Evolutionary conservation across 2,329 filamentous ascomycete species (phyloP).

Genomic region (Lasiodiplodia hormozganensis): DNA sequence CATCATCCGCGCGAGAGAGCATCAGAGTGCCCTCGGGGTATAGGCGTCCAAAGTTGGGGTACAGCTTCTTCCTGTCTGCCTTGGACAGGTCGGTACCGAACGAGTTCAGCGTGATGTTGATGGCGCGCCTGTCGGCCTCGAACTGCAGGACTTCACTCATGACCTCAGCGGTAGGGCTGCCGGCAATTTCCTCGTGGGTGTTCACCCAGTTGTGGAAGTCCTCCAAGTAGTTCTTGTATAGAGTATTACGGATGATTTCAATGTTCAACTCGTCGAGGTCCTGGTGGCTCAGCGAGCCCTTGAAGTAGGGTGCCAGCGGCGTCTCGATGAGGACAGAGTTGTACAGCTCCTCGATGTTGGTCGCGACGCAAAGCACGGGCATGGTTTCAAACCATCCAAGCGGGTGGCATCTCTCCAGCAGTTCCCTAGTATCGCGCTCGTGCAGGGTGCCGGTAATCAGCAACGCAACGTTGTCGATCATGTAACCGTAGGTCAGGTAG

Average conservation of each 20-base stretch:
- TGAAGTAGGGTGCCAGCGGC: slow-evolving; percentile 94
- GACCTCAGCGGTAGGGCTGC: slow-evolving; percentile 88
- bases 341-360: slow-evolving; percentile 98
- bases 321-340: slow-evolving; percentile 98
- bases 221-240: slow-evolving; percentile 99
- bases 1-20: slow-evolving; percentile 92
- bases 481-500: slow-evolving; percentile 98
- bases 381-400: slow-evolving; percentile 99
- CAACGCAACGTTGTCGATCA: slow-evolving; percentile 99
- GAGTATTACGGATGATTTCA: slow-evolving; percentile 96
- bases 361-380: slow-evolving; percentile 96
- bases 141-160: slow-evolving; percentile 98
- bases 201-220: slow-evolving; percentile 97
- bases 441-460: slow-evolving; percentile 97
- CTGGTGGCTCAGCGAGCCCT: slow-evolving; percentile 92
- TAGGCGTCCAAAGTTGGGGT: slow-evolving; percentile 87
- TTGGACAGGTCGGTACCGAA: slow-evolving; percentile 97
- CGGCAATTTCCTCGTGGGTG: slow-evolving; percentile 81
- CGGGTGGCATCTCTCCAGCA: slow-evolving; percentile 94
- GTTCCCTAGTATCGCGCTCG: slow-evolving; percentile 93
- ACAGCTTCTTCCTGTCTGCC: slow-evolving; percentile 92
- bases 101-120: slow-evolving; percentile 99
- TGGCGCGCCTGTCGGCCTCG: slow-evolving; percentile 93
- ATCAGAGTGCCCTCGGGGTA: slow-evolving; percentile 95
- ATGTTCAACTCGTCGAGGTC: slow-evolving; percentile 99